A percentile compares a stretch with the other conserved stretches of the same genome.
Conservation (phyloP, 2,329 filamentous ascomycete species). For the Fusarium sp. region DNA sequence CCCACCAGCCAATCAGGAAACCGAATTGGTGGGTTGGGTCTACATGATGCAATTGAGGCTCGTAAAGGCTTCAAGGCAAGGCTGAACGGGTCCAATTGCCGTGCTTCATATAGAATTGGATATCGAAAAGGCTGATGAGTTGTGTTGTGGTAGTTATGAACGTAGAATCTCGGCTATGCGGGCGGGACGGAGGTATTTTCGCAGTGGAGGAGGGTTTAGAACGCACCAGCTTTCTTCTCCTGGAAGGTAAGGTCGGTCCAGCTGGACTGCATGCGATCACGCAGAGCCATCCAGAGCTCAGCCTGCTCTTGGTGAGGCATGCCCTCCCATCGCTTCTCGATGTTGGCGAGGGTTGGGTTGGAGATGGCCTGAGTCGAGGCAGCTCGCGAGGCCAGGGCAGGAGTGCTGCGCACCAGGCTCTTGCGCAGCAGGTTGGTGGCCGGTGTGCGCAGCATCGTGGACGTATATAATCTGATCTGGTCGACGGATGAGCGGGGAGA, state of each 20-base stretch:
- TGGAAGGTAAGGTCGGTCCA: slow-evolving; percentile 95
- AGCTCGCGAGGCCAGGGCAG: slow-evolving; percentile 61
- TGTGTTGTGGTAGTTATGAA: slow-evolving; percentile 26
- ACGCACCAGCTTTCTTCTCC: slow-evolving; percentile 98
- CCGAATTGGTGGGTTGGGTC: slow-evolving; percentile 38
- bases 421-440: slow-evolving; percentile 65
- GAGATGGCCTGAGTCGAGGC: slow-evolving; percentile 91
- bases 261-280: slow-evolving; percentile 98
- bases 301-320: slow-evolving; percentile 99
- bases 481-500: slow-evolving; percentile 17
- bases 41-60: slow-evolving; percentile 45
- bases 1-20: slow-evolving; percentile 38
- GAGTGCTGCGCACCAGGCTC: slow-evolving; percentile 58
- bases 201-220: slow-evolving; percentile 49
- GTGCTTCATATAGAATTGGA: slow-evolving; percentile 31
- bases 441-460: slow-evolving; percentile 66
- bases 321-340: slow-evolving; percentile 99
- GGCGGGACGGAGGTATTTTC: slow-evolving; percentile 52
- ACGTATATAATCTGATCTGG: slow-evolving; percentile 30
- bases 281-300: slow-evolving; percentile 97
- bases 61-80: slow-evolving; percentile 28
- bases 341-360: slow-evolving; percentile 96
- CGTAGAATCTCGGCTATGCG: slow-evolving; percentile 39
- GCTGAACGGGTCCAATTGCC: slow-evolving; percentile 31
- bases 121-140: slow-evolving; percentile 10